phyloP scores from a whole-genome alignment of 495 filamentous ascomycete genomes.

The Chaetomidium leptoderma region DNA sequence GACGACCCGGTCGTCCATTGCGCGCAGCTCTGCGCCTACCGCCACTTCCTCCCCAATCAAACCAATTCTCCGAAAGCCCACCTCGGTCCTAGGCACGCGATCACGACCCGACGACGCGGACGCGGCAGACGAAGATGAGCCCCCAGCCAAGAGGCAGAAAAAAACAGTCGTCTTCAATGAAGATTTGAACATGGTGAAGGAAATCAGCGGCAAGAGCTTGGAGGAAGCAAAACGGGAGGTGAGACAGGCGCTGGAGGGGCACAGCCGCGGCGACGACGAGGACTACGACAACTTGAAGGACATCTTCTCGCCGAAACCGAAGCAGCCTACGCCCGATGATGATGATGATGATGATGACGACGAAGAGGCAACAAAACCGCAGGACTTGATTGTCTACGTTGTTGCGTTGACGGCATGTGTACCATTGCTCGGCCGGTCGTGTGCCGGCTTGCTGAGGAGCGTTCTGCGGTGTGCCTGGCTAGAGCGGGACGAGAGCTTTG shows the following conservation, averaged over 20 bases:
- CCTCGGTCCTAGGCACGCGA: constrained; percentile 34
- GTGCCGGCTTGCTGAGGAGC: constrained; percentile 66
- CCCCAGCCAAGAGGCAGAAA: constrained; percentile 51
- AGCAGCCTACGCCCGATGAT: constrained; percentile 22
- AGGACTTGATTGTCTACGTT: constrained; percentile 66
- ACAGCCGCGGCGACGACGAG: constrained; percentile 62
- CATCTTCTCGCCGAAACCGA: constrained; percentile 52
- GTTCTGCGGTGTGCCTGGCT: constrained; percentile 78
- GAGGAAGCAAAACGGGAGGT: constrained; percentile 68
- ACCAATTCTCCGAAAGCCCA: constrained; percentile 43
- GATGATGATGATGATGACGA: constrained; percentile 28
- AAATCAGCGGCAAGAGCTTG: constrained; percentile 43
- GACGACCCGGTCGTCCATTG: constrained; percentile 30
- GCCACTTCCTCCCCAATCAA: constrained; percentile 35
- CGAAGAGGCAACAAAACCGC: constrained; percentile 26
- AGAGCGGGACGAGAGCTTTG: constrained; percentile 73
- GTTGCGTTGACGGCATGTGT: constrained; percentile 71
- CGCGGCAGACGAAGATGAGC: constrained; percentile 43
- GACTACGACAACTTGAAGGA: constrained; percentile 71
- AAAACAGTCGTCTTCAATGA: constrained; percentile 68
- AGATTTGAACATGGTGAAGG: constrained; percentile 60
- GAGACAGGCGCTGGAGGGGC: constrained; percentile 63
- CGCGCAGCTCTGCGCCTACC: constrained; percentile 25
- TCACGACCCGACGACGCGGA: constrained; percentile 39
- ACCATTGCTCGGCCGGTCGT: constrained; percentile 64